A percentile compares a stretch with the other conserved stretches of the same genome.
These are phyloP conservation scores for Peniophora sp. DNA, from an alignment of 1,284 basidiomycete genomes.

Conservation along the genomic window DNA sequence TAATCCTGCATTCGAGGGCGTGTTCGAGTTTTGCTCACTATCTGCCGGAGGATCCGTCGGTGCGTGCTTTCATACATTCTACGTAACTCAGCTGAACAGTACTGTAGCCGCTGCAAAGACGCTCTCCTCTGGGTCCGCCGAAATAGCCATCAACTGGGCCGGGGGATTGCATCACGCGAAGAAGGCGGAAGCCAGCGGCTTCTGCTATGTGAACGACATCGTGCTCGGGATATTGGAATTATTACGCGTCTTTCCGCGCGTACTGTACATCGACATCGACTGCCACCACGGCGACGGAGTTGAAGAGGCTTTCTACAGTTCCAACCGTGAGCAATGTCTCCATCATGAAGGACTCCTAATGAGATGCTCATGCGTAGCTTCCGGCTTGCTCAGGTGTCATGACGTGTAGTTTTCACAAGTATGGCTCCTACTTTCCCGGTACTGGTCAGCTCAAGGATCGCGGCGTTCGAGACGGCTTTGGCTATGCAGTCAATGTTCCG, in stretches of 20 bases:
- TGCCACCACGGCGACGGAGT: constrained; percentile 98
- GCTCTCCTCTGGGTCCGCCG: constrained; percentile 75
- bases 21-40: constrained; percentile 97
- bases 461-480: constrained; percentile 81
- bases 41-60: constrained; percentile 92
- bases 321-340: constrained; percentile 95
- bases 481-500: constrained; percentile 92
- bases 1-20: constrained; percentile 93
- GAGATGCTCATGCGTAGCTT: too few relatives aligned
- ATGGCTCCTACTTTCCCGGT: constrained; percentile 96
- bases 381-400: too few relatives aligned
- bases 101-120: constrained; percentile 73
- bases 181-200: constrained; percentile 92
- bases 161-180: constrained; percentile 98
- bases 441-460: constrained; percentile 84
- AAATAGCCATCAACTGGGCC: constrained; percentile 97
- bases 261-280: constrained; percentile 97
- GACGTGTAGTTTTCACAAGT: constrained; percentile 93
- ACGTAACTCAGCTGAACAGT: background rate
- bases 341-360: too few relatives aligned
- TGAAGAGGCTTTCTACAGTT: constrained; percentile 98
- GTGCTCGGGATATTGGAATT: constrained; percentile 88
- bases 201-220: constrained; percentile 98
- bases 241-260: constrained; percentile 74
- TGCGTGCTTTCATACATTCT: constrained; percentile 21